Evolutionary conservation across 179 eudicot genomes (phyloP).

Genomic region (Beta corolliflora): DNA sequence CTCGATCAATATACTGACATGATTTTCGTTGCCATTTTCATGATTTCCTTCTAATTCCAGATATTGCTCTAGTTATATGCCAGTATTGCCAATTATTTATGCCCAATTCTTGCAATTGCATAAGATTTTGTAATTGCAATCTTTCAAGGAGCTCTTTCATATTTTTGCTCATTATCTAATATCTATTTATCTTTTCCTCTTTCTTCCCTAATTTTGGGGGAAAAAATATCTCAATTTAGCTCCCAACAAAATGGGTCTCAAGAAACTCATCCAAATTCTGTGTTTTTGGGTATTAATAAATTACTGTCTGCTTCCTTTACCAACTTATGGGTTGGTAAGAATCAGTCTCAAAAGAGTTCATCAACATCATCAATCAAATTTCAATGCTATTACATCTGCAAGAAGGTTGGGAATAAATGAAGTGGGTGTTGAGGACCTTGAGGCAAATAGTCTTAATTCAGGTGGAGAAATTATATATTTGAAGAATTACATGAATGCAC

Average conservation of each 20-base stretch:
- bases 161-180: too few relatives aligned
- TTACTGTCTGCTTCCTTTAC: slow-evolving; percentile 36
- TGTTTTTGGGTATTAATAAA: slow-evolving; percentile 40
- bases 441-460: slow-evolving; percentile 17
- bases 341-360: slow-evolving; percentile 51
- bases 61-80: too few relatives aligned
- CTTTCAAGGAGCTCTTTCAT: too few relatives aligned
- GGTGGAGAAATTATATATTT: slow-evolving; percentile 39
- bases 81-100: too few relatives aligned
- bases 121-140: too few relatives aligned
- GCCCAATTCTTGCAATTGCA: too few relatives aligned
- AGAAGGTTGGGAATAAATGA: slow-evolving; percentile 31
- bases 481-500: slow-evolving; percentile 68
- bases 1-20: too few relatives aligned
- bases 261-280: slow-evolving; percentile 25
- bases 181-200: too few relatives aligned
- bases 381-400: slow-evolving; percentile 42
- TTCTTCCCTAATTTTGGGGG: too few relatives aligned
- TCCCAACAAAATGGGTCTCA: slow-evolving; percentile 33
- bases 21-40: too few relatives aligned
- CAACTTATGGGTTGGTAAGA: slow-evolving; percentile 46
- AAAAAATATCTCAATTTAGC: background rate
- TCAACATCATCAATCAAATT: slow-evolving; percentile 31
- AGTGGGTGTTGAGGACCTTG: background rate
- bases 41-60: too few relatives aligned